phyloP scores from a whole-genome alignment of 371 early-diverging fungal species.

The Zancudomyces culisetae region DNA sequence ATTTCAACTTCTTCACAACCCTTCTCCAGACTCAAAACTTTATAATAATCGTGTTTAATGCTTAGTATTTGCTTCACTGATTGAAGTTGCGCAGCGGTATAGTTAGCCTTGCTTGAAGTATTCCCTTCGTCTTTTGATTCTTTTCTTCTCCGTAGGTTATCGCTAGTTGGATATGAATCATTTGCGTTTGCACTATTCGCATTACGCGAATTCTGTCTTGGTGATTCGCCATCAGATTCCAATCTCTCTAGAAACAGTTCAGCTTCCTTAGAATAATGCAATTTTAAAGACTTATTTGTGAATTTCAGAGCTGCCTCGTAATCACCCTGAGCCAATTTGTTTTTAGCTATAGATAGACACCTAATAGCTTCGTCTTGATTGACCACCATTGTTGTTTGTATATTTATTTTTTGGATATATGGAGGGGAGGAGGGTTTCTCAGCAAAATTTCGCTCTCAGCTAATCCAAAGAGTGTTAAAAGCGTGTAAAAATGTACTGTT shows the following conservation, averaged over 20 bases:
- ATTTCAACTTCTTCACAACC: conserved; percentile 68
- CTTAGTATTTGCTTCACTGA: conserved; percentile 59
- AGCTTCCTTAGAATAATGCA: conserved; percentile 55
- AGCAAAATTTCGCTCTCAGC: no score
- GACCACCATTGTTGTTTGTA: conserved; percentile 38
- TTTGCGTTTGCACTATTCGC: conserved; percentile 5
- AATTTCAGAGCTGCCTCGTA: conserved; percentile 50
- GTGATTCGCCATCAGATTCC: conserved; percentile 22
- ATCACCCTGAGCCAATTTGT: conserved; percentile 39
- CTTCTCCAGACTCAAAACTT: conserved; percentile 68
- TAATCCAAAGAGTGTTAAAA: no score
- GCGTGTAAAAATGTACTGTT: no score
- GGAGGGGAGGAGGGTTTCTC: no score
- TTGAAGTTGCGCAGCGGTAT: conserved; percentile 54
- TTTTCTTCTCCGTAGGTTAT: not conserved
- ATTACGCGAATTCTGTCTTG: not conserved
- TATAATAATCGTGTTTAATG: conserved; percentile 66
- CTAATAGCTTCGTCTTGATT: conserved; percentile 77
- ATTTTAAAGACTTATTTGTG: conserved; percentile 53
- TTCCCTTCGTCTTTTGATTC: not conserved
- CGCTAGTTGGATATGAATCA: conserved; percentile 2
- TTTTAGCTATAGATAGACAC: conserved; percentile 57
- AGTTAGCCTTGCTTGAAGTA: conserved; percentile 28
- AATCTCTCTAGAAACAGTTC: conserved; percentile 30
- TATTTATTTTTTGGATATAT: no score